Conservation (phyloP, 306 rosid species). For the Corylus americana region DNA sequence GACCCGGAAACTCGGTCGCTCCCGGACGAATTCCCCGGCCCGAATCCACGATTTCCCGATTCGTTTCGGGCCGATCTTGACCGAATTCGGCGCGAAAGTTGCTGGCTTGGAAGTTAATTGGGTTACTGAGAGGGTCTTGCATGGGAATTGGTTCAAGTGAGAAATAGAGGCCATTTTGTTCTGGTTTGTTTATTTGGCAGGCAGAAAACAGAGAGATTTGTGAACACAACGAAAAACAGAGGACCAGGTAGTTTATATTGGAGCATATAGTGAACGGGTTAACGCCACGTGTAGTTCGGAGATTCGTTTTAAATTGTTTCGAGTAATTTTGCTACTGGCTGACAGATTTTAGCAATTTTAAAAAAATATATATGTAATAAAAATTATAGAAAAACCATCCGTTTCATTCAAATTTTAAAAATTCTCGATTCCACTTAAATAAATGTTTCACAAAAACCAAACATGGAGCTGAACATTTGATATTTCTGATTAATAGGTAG, state of each 20-base stretch:
- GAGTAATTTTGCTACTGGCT: too few relatives aligned
- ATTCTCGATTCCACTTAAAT: too few relatives aligned
- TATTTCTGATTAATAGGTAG: too few relatives aligned
- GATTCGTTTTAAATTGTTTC: too few relatives aligned
- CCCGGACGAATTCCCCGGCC: slow-evolving; percentile 12
- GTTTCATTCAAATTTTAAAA: too few relatives aligned
- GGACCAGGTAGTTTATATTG: neutral
- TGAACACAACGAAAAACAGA: neutral
- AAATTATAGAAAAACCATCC: too few relatives aligned
- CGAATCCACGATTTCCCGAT: slow-evolving; percentile 20
- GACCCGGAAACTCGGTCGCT: slow-evolving; percentile 26
- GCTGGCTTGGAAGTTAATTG: slow-evolving; percentile 37
- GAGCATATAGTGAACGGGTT: neutral
- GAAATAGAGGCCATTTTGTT: slow-evolving; percentile 58
- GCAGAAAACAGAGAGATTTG: neutral
- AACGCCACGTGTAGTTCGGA: too few relatives aligned
- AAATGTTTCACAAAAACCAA: too few relatives aligned
- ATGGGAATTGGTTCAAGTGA: slow-evolving; percentile 47
- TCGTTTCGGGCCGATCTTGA: slow-evolving; percentile 25
- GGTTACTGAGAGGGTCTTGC: slow-evolving; percentile 38
- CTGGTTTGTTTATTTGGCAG: neutral
- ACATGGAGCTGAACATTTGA: too few relatives aligned
- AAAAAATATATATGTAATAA: too few relatives aligned
- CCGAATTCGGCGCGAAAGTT: slow-evolving; percentile 31
- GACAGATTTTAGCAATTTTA: too few relatives aligned